These are phyloP conservation scores for Ceratobasidium papillatum DNA, from an alignment of 1,284 basidiomycete genomes.

Conservation along the genomic window DNA sequence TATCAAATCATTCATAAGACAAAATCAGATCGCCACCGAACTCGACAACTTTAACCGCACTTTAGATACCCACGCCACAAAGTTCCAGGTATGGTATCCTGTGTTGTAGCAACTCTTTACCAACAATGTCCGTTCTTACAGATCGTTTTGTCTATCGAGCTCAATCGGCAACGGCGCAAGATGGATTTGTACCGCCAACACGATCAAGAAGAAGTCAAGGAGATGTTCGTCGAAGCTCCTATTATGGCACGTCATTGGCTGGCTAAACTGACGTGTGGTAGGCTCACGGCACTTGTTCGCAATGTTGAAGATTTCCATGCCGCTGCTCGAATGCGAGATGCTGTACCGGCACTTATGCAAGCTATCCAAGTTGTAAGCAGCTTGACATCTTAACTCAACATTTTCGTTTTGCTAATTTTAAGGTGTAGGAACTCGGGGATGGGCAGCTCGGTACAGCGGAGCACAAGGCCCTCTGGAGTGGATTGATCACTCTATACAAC, in stretches of 20 bases:
- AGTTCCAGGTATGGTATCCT: slow-evolving; percentile 15
- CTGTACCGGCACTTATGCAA: slow-evolving; percentile 18
- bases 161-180: slow-evolving; percentile 1
- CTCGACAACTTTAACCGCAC: slow-evolving; percentile 15
- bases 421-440: slow-evolving; percentile 4
- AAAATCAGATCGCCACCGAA: slow-evolving; percentile 20
- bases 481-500: slow-evolving; percentile 20
- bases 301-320: slow-evolving; percentile 10
- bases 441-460: slow-evolving; percentile 16
- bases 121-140: not conserved
- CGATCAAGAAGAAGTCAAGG: slow-evolving; percentile 27
- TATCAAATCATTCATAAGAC: slow-evolving; percentile 30
- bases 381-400: too few relatives aligned
- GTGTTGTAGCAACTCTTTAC: not conserved
- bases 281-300: slow-evolving; percentile 24
- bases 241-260: not conserved
- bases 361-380: slow-evolving; percentile 26
- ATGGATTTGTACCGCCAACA: slow-evolving; percentile 7
- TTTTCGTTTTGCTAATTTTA: not conserved
- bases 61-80: slow-evolving; percentile 7
- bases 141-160: slow-evolving; percentile 4
- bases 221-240: slow-evolving; percentile 15
- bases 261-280: not conserved
- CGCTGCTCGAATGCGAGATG: slow-evolving; percentile 16
- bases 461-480: slow-evolving; percentile 15